Evolutionary conservation across 805 yeast genomes (phyloP).

Genomic region (Jamesozyma jinghongensis): DNA sequence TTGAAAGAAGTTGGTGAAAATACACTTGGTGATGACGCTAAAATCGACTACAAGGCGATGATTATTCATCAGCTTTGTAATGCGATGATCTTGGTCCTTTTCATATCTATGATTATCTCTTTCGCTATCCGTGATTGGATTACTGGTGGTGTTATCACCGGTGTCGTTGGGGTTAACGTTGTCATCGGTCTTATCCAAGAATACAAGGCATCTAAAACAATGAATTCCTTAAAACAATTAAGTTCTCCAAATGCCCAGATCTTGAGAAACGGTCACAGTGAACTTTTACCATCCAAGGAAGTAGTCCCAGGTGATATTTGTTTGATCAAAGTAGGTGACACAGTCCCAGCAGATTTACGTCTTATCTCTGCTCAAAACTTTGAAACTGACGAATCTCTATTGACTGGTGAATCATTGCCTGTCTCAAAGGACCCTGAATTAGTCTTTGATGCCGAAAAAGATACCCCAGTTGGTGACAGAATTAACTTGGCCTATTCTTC

Average conservation of each 20-base stretch:
- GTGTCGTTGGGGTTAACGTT: conserved; percentile 86
- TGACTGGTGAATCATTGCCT: conserved; percentile 92
- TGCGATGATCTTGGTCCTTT: conserved; percentile 78
- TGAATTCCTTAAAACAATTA: conserved; percentile 83
- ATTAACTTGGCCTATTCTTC: conserved; percentile 86
- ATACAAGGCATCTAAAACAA: conserved; percentile 85
- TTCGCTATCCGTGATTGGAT: conserved; percentile 89
- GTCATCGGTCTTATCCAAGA: conserved; percentile 95
- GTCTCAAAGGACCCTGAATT: conserved; percentile 53
- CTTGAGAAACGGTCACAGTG: conserved; percentile 66
- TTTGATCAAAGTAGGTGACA: conserved; percentile 82
- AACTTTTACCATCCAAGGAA: conserved; percentile 66
- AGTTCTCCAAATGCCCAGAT: conserved; percentile 93
- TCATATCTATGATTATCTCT: conserved; percentile 80
- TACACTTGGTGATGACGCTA: conserved; percentile 74
- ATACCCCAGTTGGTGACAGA: conserved; percentile 58
- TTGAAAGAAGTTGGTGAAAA: conserved; percentile 68
- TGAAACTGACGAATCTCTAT: conserved; percentile 81
- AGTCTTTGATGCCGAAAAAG: conserved; percentile 25
- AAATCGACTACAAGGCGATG: conserved; percentile 58
- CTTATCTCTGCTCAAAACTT: conserved; percentile 67
- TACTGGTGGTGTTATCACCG: conserved; percentile 84
- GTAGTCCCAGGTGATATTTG: conserved; percentile 96
- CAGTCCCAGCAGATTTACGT: conserved; percentile 92
- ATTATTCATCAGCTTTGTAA: conserved; percentile 77